A percentile compares a stretch with the other conserved stretches of the same genome.
Conservation (phyloP, 495 filamentous ascomycete species). For the Trichoderma erinaceum region DNA sequence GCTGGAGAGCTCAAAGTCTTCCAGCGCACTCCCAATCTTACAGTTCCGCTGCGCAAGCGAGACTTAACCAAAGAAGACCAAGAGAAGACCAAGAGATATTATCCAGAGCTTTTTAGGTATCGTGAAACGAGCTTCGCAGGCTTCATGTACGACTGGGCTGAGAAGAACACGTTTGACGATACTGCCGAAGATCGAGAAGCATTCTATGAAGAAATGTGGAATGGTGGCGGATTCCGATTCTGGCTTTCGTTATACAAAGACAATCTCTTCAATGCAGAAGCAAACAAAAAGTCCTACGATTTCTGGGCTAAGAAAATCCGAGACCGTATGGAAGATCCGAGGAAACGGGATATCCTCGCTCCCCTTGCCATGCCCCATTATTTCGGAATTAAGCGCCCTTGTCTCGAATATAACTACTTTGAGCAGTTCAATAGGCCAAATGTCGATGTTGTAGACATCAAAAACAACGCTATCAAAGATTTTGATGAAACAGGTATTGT, state of each 20-base stretch:
- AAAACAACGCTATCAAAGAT: conserved; percentile 36
- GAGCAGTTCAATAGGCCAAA: conserved; percentile 45
- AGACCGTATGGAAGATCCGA: conserved; percentile 41
- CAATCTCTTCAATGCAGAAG: conserved; percentile 38
- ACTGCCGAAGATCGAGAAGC: conserved; percentile 41
- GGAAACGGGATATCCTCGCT: conserved; percentile 41
- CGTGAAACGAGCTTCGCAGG: conserved; percentile 44
- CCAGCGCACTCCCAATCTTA: conserved; percentile 46
- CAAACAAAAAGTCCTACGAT: conserved; percentile 41
- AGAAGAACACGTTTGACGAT: conserved; percentile 41
- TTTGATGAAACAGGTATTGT: conserved; percentile 39
- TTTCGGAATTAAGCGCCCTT: conserved; percentile 45
- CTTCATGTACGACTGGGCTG: conserved; percentile 38
- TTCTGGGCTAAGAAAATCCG: conserved; percentile 40
- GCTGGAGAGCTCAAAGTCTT: conserved; percentile 41
- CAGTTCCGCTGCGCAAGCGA: conserved; percentile 44
- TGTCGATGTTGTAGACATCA: conserved; percentile 45
- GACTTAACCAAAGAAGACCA: conserved; percentile 37
- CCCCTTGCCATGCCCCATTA: conserved; percentile 35
- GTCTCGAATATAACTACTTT: conserved; percentile 47
- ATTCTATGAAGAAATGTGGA: conserved; percentile 42
- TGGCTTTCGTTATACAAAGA: conserved; percentile 49
- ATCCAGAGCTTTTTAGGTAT: conserved; percentile 40
- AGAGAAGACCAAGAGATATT: conserved; percentile 32
- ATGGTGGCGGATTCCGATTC: conserved; percentile 45